Evolutionary conservation across 805 yeast genomes (phyloP), one percentile per base, ranked within the genome.

Genomic region (Schwanniomyces occidentalis): DNA sequence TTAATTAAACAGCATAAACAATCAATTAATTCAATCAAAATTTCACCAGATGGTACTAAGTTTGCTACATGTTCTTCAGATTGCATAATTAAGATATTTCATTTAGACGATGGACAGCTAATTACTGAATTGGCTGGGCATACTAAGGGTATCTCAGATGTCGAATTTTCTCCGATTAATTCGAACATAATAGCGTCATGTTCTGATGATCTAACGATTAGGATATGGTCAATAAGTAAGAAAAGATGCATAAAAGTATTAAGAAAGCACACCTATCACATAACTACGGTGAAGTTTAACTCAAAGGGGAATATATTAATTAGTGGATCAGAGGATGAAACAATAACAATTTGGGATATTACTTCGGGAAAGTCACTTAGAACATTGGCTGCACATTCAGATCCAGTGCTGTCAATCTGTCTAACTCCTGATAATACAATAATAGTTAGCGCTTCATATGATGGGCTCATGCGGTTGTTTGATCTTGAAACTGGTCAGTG

Each of bases 401-500:
- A 88, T 47, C 95, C 97, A 0, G 85, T 93, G 2, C 78, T 86
- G 15, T 73, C 86, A 0, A 66, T 90, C 1, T 82, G 87, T 48
- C 62, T 91, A 30, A 77, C 85, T 2, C 79, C 76, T 37, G 96
- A 85, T 46, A 89, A 90, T 39, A 74, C 95, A 0, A 77, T 93
- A 23, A 76, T 93, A 6, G 84, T 81, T 3, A 83, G 95, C 42
- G 93, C 95, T 0, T 83, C 95, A 12, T 84, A 82, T 55, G 99
- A 91, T 60, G 99, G 99, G 3, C 70, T 88, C 45, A 83, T 91
- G 73, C 69, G 99, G 32, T 65, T 91, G 12, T 91, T 95, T 68
- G 97, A 90, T 55, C 75, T 89, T 13, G 82, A 77, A 30, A 75
- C 95, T 0, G 97, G 97, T 4, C 95, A 89, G 47, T 91, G 98